Conservation (phyloP, 1,284 basidiomycete genomes). For the Amylostereum areolatum region DNA sequence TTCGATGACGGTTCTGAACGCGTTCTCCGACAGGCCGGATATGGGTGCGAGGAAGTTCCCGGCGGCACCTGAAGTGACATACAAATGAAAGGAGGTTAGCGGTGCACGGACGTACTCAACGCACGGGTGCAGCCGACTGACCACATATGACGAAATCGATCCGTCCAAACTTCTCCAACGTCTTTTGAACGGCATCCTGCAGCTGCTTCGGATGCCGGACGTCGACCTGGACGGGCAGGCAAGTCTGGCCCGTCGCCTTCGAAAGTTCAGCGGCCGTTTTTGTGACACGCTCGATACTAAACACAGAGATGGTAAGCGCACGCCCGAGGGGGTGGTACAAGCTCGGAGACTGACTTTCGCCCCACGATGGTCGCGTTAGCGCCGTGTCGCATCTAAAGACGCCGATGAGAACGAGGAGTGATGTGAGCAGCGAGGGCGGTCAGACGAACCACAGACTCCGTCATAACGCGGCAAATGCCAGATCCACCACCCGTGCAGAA, state of each 20-base stretch:
- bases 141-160: slow-evolving; percentile 97
- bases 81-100: background rate
- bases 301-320: slow-evolving; percentile 1
- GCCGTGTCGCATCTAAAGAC: slow-evolving; percentile 75
- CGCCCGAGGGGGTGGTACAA: background rate
- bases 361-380: slow-evolving; percentile 81
- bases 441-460: slow-evolving; percentile 63
- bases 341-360: slow-evolving; percentile 59
- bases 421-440: background rate
- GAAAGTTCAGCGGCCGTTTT: slow-evolving; percentile 71
- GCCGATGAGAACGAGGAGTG: slow-evolving; percentile 1
- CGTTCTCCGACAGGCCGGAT: slow-evolving; percentile 77
- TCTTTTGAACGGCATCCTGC: slow-evolving; percentile 69
- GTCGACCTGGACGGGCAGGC: slow-evolving; percentile 76
- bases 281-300: slow-evolving; percentile 71
- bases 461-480: slow-evolving; percentile 91
- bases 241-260: slow-evolving; percentile 61
- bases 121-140: slow-evolving; percentile 22
- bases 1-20: slow-evolving; percentile 89
- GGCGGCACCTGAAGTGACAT: slow-evolving; percentile 60
- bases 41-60: slow-evolving; percentile 89
- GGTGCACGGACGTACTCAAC: background rate
- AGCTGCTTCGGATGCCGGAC: slow-evolving; percentile 77
- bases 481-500: slow-evolving; percentile 90
- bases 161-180: slow-evolving; percentile 74